phyloP scores from a whole-genome alignment of 495 filamentous ascomycete genomes.

The Xylaria flabelliformis region DNA sequence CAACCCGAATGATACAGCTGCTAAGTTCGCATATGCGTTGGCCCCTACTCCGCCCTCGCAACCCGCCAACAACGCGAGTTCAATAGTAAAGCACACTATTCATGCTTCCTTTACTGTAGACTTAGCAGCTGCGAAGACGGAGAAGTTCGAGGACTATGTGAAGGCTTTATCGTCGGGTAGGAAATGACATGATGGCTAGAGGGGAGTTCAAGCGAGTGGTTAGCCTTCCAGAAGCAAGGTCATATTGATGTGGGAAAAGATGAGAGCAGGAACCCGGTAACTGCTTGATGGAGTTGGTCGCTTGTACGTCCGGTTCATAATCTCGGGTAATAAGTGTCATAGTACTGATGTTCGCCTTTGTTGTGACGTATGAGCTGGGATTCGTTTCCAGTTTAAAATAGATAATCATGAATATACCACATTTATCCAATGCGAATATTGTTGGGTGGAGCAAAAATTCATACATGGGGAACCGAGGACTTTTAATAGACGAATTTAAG shows the following conservation, averaged over 20 bases:
- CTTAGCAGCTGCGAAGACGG: slow-evolving; percentile 34
- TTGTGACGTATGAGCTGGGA: not conserved
- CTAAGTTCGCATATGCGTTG: slow-evolving; percentile 23
- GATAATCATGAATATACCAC: not conserved
- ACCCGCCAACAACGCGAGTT: slow-evolving; percentile 31
- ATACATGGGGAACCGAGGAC: too few species aligned
- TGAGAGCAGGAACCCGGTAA: not conserved
- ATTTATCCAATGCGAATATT: not conserved
- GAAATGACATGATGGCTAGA: not conserved
- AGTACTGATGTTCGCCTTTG: not conserved
- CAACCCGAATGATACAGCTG: slow-evolving; percentile 38
- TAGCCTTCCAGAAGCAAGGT: not conserved
- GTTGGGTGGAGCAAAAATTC: too few species aligned
- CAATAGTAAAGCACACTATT: slow-evolving; percentile 38
- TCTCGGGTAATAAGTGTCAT: not conserved
- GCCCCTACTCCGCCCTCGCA: slow-evolving; percentile 23
- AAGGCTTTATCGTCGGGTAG: not conserved
- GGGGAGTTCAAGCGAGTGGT: not conserved
- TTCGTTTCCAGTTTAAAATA: not conserved
- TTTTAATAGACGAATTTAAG: not conserved
- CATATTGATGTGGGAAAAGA: not conserved
- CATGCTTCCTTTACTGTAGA: slow-evolving; percentile 36
- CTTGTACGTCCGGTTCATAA: not conserved
- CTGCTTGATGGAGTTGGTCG: not conserved
- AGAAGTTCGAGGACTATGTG: slow-evolving; percentile 34